A percentile compares a stretch with the other conserved stretches of the same genome.
Evolutionary conservation across 2,329 filamentous ascomycete species (phyloP).

Genomic region (Pseudogymnoascus sp.): DNA sequence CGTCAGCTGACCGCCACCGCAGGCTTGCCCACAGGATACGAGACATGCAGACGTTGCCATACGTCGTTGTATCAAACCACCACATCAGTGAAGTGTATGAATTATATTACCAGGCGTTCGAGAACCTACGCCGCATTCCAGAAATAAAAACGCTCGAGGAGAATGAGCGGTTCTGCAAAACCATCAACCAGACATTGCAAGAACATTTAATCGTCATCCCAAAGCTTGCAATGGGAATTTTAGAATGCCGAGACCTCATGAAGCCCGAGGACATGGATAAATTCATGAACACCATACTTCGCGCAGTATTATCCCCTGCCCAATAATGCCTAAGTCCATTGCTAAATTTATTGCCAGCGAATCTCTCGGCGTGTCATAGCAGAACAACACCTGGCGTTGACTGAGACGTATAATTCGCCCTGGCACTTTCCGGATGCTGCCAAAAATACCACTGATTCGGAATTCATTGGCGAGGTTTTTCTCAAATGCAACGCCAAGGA

Average conservation of each 20-base stretch:
- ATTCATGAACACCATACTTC: constrained; percentile 90
- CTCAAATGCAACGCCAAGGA: constrained; percentile 86
- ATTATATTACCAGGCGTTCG: constrained; percentile 94
- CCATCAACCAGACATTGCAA: constrained; percentile 69
- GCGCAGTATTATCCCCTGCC: constrained; percentile 54
- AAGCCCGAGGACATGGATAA: constrained; percentile 72
- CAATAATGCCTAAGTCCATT: neutral
- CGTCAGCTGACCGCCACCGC: constrained; percentile 9
- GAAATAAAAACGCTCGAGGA: constrained; percentile 81
- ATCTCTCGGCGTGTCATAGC: constrained; percentile 95
- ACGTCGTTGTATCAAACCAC: constrained; percentile 89
- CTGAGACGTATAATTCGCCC: constrained; percentile 84
- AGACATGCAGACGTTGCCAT: constrained; percentile 94
- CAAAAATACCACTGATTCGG: constrained; percentile 49
- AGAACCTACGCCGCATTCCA: constrained; percentile 72
- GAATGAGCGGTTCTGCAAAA: constrained; percentile 77
- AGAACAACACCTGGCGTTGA: constrained; percentile 91
- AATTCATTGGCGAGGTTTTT: constrained; percentile 94
- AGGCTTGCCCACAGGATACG: constrained; percentile 89
- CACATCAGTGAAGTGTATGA: constrained; percentile 95
- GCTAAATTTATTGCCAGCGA: constrained; percentile 43
- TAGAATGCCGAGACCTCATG: constrained; percentile 81
- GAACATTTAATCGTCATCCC: constrained; percentile 92
- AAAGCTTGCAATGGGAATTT: constrained; percentile 84
- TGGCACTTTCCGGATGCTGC: constrained; percentile 79